Evolutionary conservation across 371 early-diverging fungal genomes (phyloP), one percentile per base, ranked within the genome.

Genomic region (Mucor circinelloides): DNA sequence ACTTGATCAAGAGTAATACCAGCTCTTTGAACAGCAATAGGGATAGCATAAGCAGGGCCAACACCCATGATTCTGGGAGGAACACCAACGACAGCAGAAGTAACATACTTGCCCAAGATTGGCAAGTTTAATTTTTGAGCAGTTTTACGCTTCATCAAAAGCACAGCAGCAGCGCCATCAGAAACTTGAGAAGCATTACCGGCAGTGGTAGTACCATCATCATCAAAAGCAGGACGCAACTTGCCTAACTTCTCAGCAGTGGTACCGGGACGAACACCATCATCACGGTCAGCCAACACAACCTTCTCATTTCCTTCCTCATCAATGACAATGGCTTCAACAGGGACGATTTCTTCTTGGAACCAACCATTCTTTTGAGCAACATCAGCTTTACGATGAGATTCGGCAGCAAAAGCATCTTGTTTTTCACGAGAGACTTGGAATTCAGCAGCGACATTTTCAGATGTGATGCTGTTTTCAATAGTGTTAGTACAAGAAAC

Each of bases 181-280:
- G 97, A 94, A 55, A 99, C 96, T 85, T 99, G 99, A 67, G 99
- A 98, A 48, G 99, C 93, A 78, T 96, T 98, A 67, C 98, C 99
- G 57, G 99, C 98, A 40, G 99, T 98, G 64, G 98, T 96, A 60
- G 88, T 95, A 64, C 90, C 81, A 34, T 87, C 85, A 57, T 84
- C 89, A 12, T 38, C 34, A 83, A 99, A 99, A 36, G 95, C 98
- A 57, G 99, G 95, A 56, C 90, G 87, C 64, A 99, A 86, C 84
- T 95, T 95, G 74, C 83, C 81, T 38, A 99, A 86, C 19, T 68
- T 75, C 77, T 95, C 95, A 40, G 87, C 70, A 44, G 94, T 94
- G 64, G 94, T 89, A n/a, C 80, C 86, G 42, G 85, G 80, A 67
- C 99, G 95, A 74, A 99, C 88, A 71, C 99, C 99, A 70, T 99